A percentile compares a stretch with the other conserved stretches of the same genome.
Evolutionary conservation across 2,329 filamentous ascomycete species (phyloP).

Genomic region (Venturia aucupariae): DNA sequence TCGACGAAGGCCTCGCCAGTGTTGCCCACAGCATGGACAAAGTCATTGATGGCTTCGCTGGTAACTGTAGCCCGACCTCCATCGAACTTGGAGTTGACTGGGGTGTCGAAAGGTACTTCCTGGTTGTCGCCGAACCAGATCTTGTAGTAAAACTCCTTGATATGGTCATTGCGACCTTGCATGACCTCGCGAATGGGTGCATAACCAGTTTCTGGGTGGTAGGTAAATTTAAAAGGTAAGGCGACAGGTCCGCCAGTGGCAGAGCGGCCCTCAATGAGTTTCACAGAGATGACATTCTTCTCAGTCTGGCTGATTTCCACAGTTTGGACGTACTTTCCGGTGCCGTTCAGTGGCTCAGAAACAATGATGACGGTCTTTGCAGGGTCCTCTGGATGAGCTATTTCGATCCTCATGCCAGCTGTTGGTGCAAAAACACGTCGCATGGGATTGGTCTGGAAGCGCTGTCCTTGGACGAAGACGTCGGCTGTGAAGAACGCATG

Average conservation of each 20-base stretch:
- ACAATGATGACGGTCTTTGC: constrained; percentile 77
- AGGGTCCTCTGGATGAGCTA: constrained; percentile 71
- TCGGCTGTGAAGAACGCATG: constrained; percentile 91
- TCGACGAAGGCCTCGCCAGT: constrained; percentile 96
- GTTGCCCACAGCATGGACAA: constrained; percentile 97
- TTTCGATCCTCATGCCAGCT: constrained; percentile 82
- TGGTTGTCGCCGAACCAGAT: constrained; percentile 87
- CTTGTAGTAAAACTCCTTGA: constrained; percentile 99
- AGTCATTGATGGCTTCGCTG: constrained; percentile 90
- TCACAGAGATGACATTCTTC: constrained; percentile 74
- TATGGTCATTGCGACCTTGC: constrained; percentile 89
- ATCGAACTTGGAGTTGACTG: constrained; percentile 80
- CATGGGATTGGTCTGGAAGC: constrained; percentile 96
- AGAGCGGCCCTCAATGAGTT: constrained; percentile 87
- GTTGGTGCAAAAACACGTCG: constrained; percentile 81
- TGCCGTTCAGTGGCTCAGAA: constrained; percentile 76
- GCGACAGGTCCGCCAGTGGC: constrained; percentile 74
- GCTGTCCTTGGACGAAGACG: constrained; percentile 87
- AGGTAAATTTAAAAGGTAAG: constrained; percentile 79
- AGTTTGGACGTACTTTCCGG: constrained; percentile 71
- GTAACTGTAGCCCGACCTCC: constrained; percentile 83
- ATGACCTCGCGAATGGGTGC: constrained; percentile 97
- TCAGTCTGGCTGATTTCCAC: constrained; percentile 64
- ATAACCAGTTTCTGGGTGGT: constrained; percentile 91
- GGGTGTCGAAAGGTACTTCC: constrained; percentile 68